Conservation (phyloP, 352 stramenopile species). For the Globisporangium carolinianum region DNA sequence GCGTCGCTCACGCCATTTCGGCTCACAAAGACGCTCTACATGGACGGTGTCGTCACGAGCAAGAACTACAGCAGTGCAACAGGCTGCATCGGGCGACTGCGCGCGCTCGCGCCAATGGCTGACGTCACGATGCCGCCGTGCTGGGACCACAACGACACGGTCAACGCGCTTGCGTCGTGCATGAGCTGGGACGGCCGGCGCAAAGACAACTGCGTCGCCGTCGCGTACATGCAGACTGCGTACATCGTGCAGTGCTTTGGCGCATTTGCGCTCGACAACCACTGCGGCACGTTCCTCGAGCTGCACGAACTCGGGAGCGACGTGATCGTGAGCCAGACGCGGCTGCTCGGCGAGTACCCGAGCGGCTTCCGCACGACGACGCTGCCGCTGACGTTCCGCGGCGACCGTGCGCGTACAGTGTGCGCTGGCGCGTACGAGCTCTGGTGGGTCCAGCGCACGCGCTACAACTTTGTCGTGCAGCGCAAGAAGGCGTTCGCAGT, state of each 20-base stretch:
- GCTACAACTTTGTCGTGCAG: slow-evolving; percentile 78
- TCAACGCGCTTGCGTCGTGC: slow-evolving; percentile 61
- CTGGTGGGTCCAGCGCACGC: slow-evolving; percentile 83
- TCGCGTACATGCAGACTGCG: slow-evolving; percentile 76
- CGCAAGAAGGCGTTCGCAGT: slow-evolving; percentile 74
- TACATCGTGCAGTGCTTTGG: slow-evolving; percentile 75
- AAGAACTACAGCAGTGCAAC: slow-evolving; percentile 52
- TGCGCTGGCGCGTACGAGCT: slow-evolving; percentile 76
- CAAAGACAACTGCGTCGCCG: slow-evolving; percentile 54
- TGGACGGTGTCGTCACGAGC: slow-evolving; percentile 29
- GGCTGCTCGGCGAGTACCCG: slow-evolving; percentile 60
- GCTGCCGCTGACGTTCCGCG: slow-evolving; percentile 60
- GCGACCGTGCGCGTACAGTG: slow-evolving; percentile 51
- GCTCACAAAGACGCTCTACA: slow-evolving; percentile 46
- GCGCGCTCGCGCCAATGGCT: slow-evolving; percentile 36
- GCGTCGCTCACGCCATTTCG: slow-evolving; percentile 36
- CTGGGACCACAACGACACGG: slow-evolving; percentile 78
- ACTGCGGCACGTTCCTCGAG: slow-evolving; percentile 85
- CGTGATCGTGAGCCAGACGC: slow-evolving; percentile 65
- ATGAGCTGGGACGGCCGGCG: slow-evolving; percentile 50
- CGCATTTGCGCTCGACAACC: slow-evolving; percentile 55
- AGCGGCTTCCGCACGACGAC: slow-evolving; percentile 73
- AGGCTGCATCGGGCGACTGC: slow-evolving; percentile 43
- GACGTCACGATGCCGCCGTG: slow-evolving; percentile 58
- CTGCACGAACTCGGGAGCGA: slow-evolving; percentile 61